Evolutionary conservation across 305 asterid genomes (phyloP).

Genomic region (Coffea humblotiana): DNA sequence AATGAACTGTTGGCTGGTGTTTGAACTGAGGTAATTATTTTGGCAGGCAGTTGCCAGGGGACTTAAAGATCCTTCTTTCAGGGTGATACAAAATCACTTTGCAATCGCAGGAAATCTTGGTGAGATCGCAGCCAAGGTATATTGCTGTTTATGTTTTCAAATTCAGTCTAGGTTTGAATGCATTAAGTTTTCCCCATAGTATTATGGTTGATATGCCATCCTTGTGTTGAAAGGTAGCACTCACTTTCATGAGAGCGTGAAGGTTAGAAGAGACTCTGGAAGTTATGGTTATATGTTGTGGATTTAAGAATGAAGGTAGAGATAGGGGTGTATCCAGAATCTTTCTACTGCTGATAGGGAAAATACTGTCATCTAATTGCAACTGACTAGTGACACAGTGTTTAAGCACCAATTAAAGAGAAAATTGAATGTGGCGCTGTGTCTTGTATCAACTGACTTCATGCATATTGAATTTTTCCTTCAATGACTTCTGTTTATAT

Average conservation of each 20-base stretch:
- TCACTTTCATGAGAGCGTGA: background rate
- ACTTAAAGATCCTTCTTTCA: slow-evolving; percentile 88
- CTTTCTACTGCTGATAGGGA: background rate
- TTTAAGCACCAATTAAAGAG: background rate
- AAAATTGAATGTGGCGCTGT: background rate
- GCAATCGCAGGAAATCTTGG: slow-evolving; percentile 89
- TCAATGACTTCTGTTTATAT: background rate
- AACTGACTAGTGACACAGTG: background rate
- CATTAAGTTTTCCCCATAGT: background rate
- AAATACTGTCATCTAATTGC: background rate
- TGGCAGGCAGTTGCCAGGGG: slow-evolving; percentile 95
- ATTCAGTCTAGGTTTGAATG: background rate
- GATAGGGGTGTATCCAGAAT: background rate
- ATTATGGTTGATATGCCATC: background rate
- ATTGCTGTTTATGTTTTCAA: slow-evolving; percentile 2
- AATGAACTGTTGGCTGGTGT: slow-evolving; percentile 11
- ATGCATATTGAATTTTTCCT: background rate
- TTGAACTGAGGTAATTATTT: slow-evolving; percentile 18
- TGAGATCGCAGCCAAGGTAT: slow-evolving; percentile 91
- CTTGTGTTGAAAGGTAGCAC: background rate
- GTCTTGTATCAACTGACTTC: background rate
- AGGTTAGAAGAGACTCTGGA: background rate
- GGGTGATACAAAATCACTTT: slow-evolving; percentile 94
- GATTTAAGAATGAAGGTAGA: background rate
- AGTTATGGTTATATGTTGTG: background rate